Base-by-base conservation (phyloP, 192 early-diverging fungal genomes). In the Coemansia javaensis region DNA sequence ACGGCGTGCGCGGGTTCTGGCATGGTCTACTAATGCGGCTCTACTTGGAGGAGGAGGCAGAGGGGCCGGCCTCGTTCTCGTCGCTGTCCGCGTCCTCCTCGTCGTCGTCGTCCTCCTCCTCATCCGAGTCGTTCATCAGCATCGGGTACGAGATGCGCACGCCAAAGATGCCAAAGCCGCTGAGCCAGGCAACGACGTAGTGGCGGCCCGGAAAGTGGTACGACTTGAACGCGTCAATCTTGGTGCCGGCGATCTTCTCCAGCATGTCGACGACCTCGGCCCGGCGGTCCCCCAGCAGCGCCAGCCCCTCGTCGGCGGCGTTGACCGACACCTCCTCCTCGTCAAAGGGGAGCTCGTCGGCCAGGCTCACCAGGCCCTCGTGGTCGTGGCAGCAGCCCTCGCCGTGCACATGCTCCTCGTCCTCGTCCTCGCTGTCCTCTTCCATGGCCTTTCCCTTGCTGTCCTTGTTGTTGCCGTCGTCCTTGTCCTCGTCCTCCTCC, bases 201-300 rank as follows among this genome's bases (percentile, higher is more conserved):
- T 75, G 48, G 39, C 71, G 71, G 23, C 71, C 71, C 13, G 71
- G 71, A 55, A 75, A 59, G 53, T 63, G 58, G 64, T 55, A 75
- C 40, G 51, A 30, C 71, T 75, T 75, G 71, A 75, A 75, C 25
- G 48, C 50, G 32, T 67, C 71, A 32, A 67, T 67, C 44, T 58
- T 59, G 50, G 38, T 13, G 31, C 71, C 64, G 10, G 64, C 52
- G 32, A 56, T 44, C 47, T 67, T 67, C 51, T 75, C 71, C 33
- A 67, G 51, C 43, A 44, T 25, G 16, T 38, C 50, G 18, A 57
- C 44, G 10, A 75, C 35, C 47, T 63, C 53, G 23, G 38, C 44
- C 40, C 45, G 50, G 59, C 57, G 55, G 28, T 63, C 71, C 54
- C 62, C 62, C 18, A 75, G 71, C 42, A 75, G 51, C 16, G 61